phyloP scores from a whole-genome alignment of 129 eudicot species.

The Pulicaria dysenterica region DNA sequence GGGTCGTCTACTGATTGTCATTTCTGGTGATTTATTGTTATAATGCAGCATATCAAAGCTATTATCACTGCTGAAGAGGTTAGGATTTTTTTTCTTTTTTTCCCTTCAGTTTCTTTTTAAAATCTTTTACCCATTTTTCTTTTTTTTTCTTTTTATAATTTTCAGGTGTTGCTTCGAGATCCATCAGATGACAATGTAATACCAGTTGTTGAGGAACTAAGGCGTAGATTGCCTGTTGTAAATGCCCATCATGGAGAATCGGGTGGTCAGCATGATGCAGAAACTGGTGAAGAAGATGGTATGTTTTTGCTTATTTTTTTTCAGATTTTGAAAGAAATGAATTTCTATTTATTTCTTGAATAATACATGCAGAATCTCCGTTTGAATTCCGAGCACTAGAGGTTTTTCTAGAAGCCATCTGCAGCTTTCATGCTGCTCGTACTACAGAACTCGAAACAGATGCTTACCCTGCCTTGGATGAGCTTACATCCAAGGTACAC shows the following conservation, averaged over 20 bases:
- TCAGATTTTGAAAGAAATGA: background rate
- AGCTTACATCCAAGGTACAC: slow-evolving; percentile 84
- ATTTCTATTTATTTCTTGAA: background rate
- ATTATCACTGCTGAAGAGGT: slow-evolving; percentile 82
- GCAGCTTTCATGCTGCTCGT: slow-evolving; percentile 89
- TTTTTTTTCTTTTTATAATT: background rate
- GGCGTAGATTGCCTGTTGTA: slow-evolving; percentile 61
- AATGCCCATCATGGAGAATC: slow-evolving; percentile 47
- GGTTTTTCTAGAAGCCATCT: slow-evolving; percentile 87
- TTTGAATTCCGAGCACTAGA: slow-evolving; percentile 93
- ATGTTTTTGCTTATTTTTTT: slow-evolving; percentile 15
- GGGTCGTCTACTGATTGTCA: slow-evolving; percentile 17
- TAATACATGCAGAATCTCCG: slow-evolving; percentile 64
- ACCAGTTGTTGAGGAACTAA: slow-evolving; percentile 84
- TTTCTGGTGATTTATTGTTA: slow-evolving; percentile 11
- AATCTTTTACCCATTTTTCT: background rate
- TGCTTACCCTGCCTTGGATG: slow-evolving; percentile 91
- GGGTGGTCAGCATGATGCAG: slow-evolving; percentile 58
- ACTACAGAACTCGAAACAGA: slow-evolving; percentile 82
- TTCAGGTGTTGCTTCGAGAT: slow-evolving; percentile 85
- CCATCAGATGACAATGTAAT: slow-evolving; percentile 77
- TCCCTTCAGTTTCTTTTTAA: background rate
- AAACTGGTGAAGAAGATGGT: slow-evolving; percentile 87
- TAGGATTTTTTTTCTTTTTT: slow-evolving; percentile 3
- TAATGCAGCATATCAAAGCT: slow-evolving; percentile 84